Base-by-base conservation (phyloP, 345 rosid species). In the Gossypium raimondii region DNA sequence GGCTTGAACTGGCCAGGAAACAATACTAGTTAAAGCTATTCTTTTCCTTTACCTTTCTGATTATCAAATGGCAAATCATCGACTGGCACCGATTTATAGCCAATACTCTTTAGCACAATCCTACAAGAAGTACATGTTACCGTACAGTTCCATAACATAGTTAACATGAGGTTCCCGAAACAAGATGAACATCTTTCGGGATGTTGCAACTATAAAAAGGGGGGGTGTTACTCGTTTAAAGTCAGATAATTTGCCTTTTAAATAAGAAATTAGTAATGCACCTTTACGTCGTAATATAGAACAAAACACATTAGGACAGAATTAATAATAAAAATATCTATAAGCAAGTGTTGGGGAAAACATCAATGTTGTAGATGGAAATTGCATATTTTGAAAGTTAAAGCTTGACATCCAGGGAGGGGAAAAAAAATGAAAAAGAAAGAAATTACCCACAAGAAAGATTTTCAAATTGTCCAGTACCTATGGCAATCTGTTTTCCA, bases 41-140 rank as follows among this genome's bases (percentile, higher is more conserved):
- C 34, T 5, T 20, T 43, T 34, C 3, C n/a, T 41, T 77, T 84
- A 93, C 99, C 98, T 89, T 86, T 89, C 67, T 80, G 81, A 76
- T 91, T 82, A 80, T 93, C 94, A 75, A 95, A 95, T 18, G 94
- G 92, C 74, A 93, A 82, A 58, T 92, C 97, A 66, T 85, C 74
- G 55, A 90, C 81, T 29, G 91, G 91, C 63, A 89, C 83, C 9
- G 98, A 89, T 85, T 90, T 93, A 85, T 95, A 95, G 74, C 99
- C 99, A 76, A 95, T 90, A 89, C 97, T 90, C 86, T 89, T 95
- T 78, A 91, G 78, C 82, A 91, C 96, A 77, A 91, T 41, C 87
- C 99, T 95, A 78, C 73, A 80, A 69, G 72, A 69, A 77, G 77
- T 66, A 70, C 41, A 76, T 11, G 71, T 69, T 74, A 55, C 43